Conservation (phyloP, 495 filamentous ascomycete genomes). For the Xylaria acuta region DNA sequence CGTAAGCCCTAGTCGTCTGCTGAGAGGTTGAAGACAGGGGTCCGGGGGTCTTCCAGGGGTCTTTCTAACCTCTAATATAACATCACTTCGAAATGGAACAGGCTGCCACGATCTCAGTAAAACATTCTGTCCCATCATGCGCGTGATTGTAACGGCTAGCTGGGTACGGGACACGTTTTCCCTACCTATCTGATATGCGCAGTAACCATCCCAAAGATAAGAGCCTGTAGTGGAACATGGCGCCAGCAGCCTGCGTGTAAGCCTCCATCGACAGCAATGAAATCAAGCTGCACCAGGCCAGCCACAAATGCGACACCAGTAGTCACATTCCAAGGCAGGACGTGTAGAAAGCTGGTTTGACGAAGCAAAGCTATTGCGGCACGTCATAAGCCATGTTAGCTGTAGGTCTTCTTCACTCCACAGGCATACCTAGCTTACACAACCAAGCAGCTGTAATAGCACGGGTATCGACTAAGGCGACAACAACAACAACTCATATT, state of each 20-base stretch:
- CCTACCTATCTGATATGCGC: neutral
- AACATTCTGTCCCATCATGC: neutral
- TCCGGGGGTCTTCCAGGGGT: neutral
- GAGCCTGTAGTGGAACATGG: neutral
- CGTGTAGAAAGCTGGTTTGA: neutral
- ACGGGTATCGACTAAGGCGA: neutral
- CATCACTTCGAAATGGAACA: conserved; percentile 2
- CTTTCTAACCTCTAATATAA: neutral
- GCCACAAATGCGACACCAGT: neutral
- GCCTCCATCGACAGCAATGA: neutral
- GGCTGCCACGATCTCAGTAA: neutral
- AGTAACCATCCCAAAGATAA: neutral
- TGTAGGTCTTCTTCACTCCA: neutral
- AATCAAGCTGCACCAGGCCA: neutral
- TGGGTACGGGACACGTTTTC: neutral
- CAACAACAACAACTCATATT: neutral
- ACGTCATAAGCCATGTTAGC: conserved; percentile 11
- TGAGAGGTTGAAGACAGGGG: conserved; percentile 4
- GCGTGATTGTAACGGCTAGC: neutral
- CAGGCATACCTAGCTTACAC: neutral
- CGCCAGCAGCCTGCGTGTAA: neutral
- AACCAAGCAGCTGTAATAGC: neutral
- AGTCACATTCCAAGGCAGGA: neutral
- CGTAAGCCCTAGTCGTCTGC: conserved; percentile 19
- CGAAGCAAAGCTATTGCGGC: neutral